Base-by-base conservation (phyloP, 2,329 filamentous ascomycete species). In the Sphaerulina populicola region DNA sequence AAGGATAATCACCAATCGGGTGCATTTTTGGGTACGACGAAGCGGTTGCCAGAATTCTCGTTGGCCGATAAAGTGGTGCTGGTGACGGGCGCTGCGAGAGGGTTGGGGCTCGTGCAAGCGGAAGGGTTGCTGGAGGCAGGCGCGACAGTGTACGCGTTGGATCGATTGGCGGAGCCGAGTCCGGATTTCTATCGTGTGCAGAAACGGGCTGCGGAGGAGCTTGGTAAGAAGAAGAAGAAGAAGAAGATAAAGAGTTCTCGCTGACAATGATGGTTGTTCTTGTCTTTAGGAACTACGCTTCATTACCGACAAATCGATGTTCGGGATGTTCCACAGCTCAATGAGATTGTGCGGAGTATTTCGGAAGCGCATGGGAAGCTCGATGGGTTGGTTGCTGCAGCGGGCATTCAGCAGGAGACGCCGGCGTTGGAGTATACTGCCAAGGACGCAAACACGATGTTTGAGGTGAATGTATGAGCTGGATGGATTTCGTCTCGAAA, bases 301-400 rank as follows among this genome's bases (percentile, higher is more conserved):
- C 76, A 81, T 47, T 94, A 94, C 73, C 82, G 84, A 63, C 81
- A 83, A 58, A 80, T 90, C 53, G 89, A 95, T 64, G 87, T 94
- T 14, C 80, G 86, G 29, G 81, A 93, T 64, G 81, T 83, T 18
- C 72, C 75, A 4, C 69, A 74, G 36, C 75, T 95, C 41, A 83
- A 90, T 66, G 73, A 72, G 38, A 77, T 86, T 47, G 75, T 94
- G 43, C 74, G 77, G 57, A 74, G 72, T 9, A 93, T 95, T 57
- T 86, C 81, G 12, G 74, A 81, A 45, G 71, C 78, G 53, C 79
- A 88, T 57, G 84, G 84, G 5, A 79, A 85, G 12, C 70, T 95
- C 55, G 88, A 94, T 64, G 89, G 89, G 0, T 71, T 94, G 49
- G 80, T 95, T 43, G 82, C 83, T 0, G 82, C 82, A 0, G 84